Conservation (phyloP, 768 basidiomycete species). For the Boletus sensibilis region DNA sequence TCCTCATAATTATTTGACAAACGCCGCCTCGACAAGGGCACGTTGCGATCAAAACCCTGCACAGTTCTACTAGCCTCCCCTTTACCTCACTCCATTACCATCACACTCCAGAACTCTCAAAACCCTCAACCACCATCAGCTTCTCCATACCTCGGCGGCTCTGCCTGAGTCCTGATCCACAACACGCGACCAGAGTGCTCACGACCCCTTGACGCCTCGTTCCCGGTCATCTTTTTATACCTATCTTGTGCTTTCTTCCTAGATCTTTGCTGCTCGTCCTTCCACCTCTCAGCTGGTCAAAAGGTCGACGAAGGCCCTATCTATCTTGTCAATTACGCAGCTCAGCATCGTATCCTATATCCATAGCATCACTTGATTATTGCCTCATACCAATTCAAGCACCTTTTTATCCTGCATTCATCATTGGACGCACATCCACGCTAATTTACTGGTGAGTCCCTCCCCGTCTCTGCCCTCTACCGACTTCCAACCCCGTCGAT, state of each 20-base stretch:
- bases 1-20: slow-evolving; percentile 43
- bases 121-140: slow-evolving; percentile 40
- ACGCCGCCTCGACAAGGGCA: slow-evolving; percentile 60
- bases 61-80: slow-evolving; percentile 49
- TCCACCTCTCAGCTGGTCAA: slow-evolving; percentile 34
- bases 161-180: slow-evolving; percentile 31
- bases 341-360: slow-evolving; percentile 42
- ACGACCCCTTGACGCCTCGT: slow-evolving; percentile 57
- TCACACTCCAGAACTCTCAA: slow-evolving; percentile 32
- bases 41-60: slow-evolving; percentile 78
- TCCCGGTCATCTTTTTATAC: slow-evolving; percentile 50
- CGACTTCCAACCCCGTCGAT: slow-evolving; percentile 25
- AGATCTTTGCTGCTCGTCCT: slow-evolving; percentile 42
- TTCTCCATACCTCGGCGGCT: slow-evolving; percentile 27
- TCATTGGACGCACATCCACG: slow-evolving; percentile 40
- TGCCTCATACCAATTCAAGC: slow-evolving; percentile 42
- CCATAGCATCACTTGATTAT: slow-evolving; percentile 48
- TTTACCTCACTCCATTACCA: slow-evolving; percentile 54
- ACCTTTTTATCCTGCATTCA: slow-evolving; percentile 49
- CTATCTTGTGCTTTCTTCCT: slow-evolving; percentile 44
- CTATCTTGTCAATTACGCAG: slow-evolving; percentile 40
- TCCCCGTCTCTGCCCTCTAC: slow-evolving; percentile 13
- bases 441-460: slow-evolving; percentile 48
- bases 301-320: slow-evolving; percentile 38
- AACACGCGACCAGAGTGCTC: slow-evolving; percentile 46